Percentiles rank a stretch among this genome's conserved stretches.
Evolutionary conservation across 2,329 filamentous ascomycete species (phyloP).

Genomic region (Fusarium azukiicola): DNA sequence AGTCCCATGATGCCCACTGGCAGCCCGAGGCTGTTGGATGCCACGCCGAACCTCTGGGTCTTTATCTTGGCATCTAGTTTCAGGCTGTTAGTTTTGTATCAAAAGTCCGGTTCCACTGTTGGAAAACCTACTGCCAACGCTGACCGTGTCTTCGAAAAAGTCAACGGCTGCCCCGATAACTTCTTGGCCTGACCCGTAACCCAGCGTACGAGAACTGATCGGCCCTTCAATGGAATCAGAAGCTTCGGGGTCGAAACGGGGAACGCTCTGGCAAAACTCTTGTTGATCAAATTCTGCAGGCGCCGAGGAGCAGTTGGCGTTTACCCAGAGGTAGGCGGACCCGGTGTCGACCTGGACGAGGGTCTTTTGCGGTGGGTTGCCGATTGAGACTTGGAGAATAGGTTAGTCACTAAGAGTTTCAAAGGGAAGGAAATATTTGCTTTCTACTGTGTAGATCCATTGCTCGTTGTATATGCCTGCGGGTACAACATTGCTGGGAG

Average conservation of each 20-base stretch:
- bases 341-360: slow-evolving; percentile 58
- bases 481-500: neutral
- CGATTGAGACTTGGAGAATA: slow-evolving; percentile 48
- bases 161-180: slow-evolving; percentile 3
- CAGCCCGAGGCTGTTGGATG: slow-evolving; percentile 38
- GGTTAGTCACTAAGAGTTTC: neutral
- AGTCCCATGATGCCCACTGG: slow-evolving; percentile 53
- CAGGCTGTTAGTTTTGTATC: neutral
- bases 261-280: slow-evolving; percentile 42
- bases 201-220: slow-evolving; percentile 24
- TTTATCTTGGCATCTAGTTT: slow-evolving; percentile 30
- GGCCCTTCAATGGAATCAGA: slow-evolving; percentile 19
- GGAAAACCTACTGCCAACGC: slow-evolving; percentile 16
- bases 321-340: slow-evolving; percentile 60
- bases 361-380: slow-evolving; percentile 55
- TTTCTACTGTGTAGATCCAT: slow-evolving; percentile 21
- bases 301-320: slow-evolving; percentile 55
- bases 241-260: slow-evolving; percentile 18
- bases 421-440: neutral
- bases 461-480: slow-evolving; percentile 1
- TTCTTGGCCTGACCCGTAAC: slow-evolving; percentile 37
- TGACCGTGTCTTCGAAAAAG: slow-evolving; percentile 16
- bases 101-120: neutral
- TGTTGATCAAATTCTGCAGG: slow-evolving; percentile 27
- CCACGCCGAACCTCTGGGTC: slow-evolving; percentile 48